These are phyloP conservation scores for Calonectria pseudoreteaudii DNA, from an alignment of 2,329 filamentous ascomycete genomes.

Conservation along the genomic window DNA sequence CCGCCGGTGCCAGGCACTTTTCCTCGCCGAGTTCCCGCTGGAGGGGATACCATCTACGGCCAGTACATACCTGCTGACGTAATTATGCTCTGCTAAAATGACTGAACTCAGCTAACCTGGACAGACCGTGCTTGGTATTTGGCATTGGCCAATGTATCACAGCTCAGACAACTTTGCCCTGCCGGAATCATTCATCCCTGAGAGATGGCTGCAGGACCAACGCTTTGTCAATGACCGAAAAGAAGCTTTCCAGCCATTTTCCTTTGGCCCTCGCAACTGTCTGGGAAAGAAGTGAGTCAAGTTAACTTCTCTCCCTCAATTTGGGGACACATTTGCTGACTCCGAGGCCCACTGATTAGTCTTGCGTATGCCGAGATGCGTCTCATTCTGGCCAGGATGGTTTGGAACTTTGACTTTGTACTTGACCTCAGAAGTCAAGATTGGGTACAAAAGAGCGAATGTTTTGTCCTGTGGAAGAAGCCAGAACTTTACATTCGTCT, in stretches of 20 bases:
- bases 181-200: constrained; percentile 13
- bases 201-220: constrained; percentile 15
- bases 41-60: constrained; percentile 4
- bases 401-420: background rate
- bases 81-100: background rate
- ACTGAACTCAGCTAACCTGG: background rate
- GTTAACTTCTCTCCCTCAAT: no score
- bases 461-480: background rate
- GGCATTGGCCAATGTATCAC: constrained; percentile 23
- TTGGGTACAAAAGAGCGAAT: background rate
- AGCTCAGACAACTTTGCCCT: constrained; percentile 13
- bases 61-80: background rate
- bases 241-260: constrained; percentile 19
- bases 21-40: background rate
- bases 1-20: background rate
- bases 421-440: background rate
- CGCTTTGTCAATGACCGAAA: background rate
- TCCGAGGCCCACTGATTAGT: background rate
- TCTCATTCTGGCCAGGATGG: background rate
- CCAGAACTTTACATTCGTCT: background rate
- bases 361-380: background rate
- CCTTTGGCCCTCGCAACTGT: constrained; percentile 20
- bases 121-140: constrained; percentile 7
- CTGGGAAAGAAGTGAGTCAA: constrained; percentile 22
- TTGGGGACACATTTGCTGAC: background rate